phyloP scores from a whole-genome alignment of 768 basidiomycete genomes.

The Fibroporia radiculosa region DNA sequence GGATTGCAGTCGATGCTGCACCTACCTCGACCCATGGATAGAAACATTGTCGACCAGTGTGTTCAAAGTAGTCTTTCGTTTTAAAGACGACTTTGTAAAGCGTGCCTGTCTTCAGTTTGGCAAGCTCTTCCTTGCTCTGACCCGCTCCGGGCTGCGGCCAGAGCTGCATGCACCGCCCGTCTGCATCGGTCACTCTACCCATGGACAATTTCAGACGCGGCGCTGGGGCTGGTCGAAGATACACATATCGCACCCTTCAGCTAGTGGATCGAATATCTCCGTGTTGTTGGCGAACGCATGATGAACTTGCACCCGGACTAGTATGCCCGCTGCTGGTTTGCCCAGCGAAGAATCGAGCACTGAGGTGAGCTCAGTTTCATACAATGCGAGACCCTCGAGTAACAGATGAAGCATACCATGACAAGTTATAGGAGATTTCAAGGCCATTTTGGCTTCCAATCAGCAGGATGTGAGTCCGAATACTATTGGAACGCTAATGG shows the following conservation, averaged over 20 bases:
- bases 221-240: not conserved
- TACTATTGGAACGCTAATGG: not conserved
- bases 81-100: constrained; percentile 83
- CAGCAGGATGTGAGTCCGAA: not conserved
- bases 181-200: constrained; percentile 62
- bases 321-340: constrained; percentile 68
- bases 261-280: constrained; percentile 25
- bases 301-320: constrained; percentile 52
- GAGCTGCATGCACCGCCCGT: constrained; percentile 80
- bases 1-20: no score
- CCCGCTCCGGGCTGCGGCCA: constrained; percentile 47
- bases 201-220: constrained; percentile 6
- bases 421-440: constrained; percentile 88
- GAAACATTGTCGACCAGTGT: constrained; percentile 56
- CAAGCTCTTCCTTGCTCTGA: constrained; percentile 33
- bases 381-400: no score
- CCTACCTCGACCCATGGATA: constrained; percentile 89
- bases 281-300: constrained; percentile 17
- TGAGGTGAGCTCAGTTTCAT: constrained; percentile 20
- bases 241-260: constrained; percentile 46
- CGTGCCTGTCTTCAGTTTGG: constrained; percentile 42
- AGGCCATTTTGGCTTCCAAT: no score
- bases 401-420: constrained; percentile 69
- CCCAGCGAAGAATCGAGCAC: constrained; percentile 85
- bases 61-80: constrained; percentile 75